Base-by-base conservation (phyloP, 169 alveolate species). In the Sarcocystis neurona region DNA sequence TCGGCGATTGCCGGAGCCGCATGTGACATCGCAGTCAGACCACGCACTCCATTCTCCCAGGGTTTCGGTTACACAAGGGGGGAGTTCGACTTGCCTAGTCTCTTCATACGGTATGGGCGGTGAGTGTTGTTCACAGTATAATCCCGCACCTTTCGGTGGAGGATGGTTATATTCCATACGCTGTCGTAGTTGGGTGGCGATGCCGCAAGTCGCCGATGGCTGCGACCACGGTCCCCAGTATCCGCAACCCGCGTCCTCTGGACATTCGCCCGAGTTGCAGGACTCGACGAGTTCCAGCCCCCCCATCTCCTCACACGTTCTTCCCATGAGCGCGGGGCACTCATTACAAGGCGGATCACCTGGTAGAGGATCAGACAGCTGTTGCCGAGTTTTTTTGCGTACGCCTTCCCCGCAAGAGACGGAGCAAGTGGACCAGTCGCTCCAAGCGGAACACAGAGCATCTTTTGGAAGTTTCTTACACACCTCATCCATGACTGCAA, bases 1-100 rank as follows among this genome's bases (percentile, higher is more conserved):
- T 12, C 50, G 48, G n/a, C 88, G 84, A 4, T 58, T 78, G 0
- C 95, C 95, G 23, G 88, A 87, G 34, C 94, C 94, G 77, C 95
- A 93, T 5, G 93, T 91, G 32, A 94, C 91, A 23, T 94, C 63
- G 72, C 95, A 93, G 27, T 46, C 91, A 23, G 93, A 75, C 95
- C 95, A 93, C 3, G 47, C 90, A 27, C 90, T 48, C 95, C 95
- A 93, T 0, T 82, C 86, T 3, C 91, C 91, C 39, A 86, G 91
- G 5, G 27, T 46, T 23, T 86, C 87, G 68, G 72, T 68, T 32
- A 72, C 80, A 72, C 91, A 86, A 37, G 91, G 91, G 23, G 53
- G 2, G 1, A 72, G 50, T 30, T 53, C 66, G 60, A 43, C 79
- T 5, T 50, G 37, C 86, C 75, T 86, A 41, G 50, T 70, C 72